These are phyloP conservation scores for Wallemia ichthyophaga DNA, from an alignment of 1,284 basidiomycete genomes.

Conservation along the genomic window DNA sequence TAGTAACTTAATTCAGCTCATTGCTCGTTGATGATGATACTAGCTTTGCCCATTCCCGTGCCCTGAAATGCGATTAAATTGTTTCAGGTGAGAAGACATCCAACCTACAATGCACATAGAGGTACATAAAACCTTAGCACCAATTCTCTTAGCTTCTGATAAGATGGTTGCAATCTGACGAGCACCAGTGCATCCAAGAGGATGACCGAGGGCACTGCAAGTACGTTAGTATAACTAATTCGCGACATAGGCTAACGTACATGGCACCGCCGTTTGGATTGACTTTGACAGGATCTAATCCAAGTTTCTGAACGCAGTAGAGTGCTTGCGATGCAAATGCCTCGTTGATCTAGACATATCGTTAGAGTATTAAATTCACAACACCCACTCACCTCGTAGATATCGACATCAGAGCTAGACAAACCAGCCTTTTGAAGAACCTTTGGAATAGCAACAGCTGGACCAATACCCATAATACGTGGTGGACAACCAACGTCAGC, in stretches of 20 bases:
- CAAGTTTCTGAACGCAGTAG: slow-evolving; percentile 30
- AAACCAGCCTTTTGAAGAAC: slow-evolving; percentile 44
- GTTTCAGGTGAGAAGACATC: slow-evolving; percentile 33
- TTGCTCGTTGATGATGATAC: slow-evolving; percentile 44
- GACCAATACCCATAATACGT: slow-evolving; percentile 61
- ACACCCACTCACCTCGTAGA: slow-evolving; percentile 28
- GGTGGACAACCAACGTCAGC: slow-evolving; percentile 57
- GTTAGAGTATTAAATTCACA: background rate
- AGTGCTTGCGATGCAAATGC: slow-evolving; percentile 53
- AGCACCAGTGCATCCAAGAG: slow-evolving; percentile 27
- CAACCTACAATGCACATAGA: slow-evolving; percentile 72
- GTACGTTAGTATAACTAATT: background rate
- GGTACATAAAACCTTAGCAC: slow-evolving; percentile 35
- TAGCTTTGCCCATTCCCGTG: slow-evolving; percentile 17
- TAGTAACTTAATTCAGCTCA: slow-evolving; percentile 2
- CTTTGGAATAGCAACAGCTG: slow-evolving; percentile 69
- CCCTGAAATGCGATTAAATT: slow-evolving; percentile 7
- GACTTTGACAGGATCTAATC: slow-evolving; percentile 17
- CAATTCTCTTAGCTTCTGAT: slow-evolving; percentile 36
- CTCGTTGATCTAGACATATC: slow-evolving; percentile 33
- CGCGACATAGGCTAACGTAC: slow-evolving; percentile 6
- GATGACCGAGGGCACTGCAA: slow-evolving; percentile 5
- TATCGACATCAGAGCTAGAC: slow-evolving; percentile 45
- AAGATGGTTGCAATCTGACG: slow-evolving; percentile 63
- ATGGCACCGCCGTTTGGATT: slow-evolving; percentile 21